A percentile compares a stretch with the other conserved stretches of the same genome.
Conservation (phyloP, 2,329 filamentous ascomycete species). For the Monilinia fructicola region DNA sequence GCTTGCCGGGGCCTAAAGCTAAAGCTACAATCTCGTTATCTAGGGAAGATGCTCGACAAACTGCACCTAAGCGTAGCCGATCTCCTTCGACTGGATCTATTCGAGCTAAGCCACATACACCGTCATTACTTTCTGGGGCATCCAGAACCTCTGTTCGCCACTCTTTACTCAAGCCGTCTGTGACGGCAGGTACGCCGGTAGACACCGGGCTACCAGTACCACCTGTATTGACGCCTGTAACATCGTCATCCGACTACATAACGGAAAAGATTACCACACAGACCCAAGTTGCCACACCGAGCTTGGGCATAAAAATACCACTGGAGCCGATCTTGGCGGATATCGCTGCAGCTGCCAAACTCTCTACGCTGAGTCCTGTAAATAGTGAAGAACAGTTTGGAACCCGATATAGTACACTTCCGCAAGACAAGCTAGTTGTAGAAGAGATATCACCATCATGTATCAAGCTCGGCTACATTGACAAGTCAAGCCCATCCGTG, state of each 20-base stretch:
- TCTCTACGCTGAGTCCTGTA: conserved; percentile 1
- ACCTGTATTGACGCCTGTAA: conserved; percentile 30
- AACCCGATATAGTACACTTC: too few species aligned
- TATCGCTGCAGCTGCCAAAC: conserved; percentile 14
- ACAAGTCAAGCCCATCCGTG: conserved; percentile 17
- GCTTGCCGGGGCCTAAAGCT: conserved; percentile 34
- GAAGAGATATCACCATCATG: conserved; percentile 22
- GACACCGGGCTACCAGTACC: conserved; percentile 34
- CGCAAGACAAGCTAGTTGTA: conserved; percentile 13
- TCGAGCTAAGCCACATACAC: conserved; percentile 26
- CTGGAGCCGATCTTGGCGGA: conserved; percentile 18
- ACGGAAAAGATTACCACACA: neutral
- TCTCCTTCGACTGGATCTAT: conserved; percentile 13
- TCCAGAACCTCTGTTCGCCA: conserved; percentile 35
- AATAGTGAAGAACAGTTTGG: neutral
- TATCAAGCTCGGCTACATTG: conserved; percentile 21
- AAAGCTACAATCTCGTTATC: neutral
- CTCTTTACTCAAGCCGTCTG: conserved; percentile 34
- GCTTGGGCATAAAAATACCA: conserved; percentile 12
- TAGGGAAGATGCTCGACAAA: neutral
- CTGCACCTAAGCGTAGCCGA: neutral
- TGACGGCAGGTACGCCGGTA: conserved; percentile 27
- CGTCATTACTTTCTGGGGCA: conserved; percentile 33
- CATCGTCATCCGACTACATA: neutral
- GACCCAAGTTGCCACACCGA: conserved; percentile 2